phyloP scores from a whole-genome alignment of 2,329 filamentous ascomycete genomes.

The Bipolaris bicolor region DNA sequence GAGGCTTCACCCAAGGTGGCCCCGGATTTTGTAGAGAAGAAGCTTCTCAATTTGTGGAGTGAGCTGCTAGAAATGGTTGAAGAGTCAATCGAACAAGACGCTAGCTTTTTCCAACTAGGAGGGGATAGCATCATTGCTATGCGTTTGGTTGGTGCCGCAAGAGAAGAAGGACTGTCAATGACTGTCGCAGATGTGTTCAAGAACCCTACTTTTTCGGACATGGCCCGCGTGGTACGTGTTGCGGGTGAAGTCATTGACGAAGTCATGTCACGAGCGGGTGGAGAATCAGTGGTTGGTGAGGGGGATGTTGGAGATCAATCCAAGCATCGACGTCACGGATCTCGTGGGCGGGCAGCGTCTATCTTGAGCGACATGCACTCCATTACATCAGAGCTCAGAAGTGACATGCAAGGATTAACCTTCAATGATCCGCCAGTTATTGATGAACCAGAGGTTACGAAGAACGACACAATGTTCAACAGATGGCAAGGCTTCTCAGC shows the following conservation, averaged over 20 bases:
- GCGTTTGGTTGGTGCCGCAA: conserved; percentile 42
- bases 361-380: conserved; percentile 42
- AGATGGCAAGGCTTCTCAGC: conserved; percentile 35
- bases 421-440: conserved; percentile 12
- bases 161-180: conserved; percentile 43
- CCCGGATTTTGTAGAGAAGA: conserved; percentile 44
- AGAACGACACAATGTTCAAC: conserved; percentile 30
- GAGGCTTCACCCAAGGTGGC: conserved; percentile 36
- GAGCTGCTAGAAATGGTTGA: conserved; percentile 44
- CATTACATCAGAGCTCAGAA: conserved; percentile 37
- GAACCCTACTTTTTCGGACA: conserved; percentile 43
- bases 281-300: conserved; percentile 18
- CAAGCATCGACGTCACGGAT: conserved; percentile 12
- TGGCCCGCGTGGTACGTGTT: conserved; percentile 43
- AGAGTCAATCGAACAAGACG: conserved; percentile 40
- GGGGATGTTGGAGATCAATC: conserved; percentile 1
- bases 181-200: conserved; percentile 46
- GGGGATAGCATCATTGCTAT: conserved; percentile 46
- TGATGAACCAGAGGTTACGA: conserved; percentile 15
- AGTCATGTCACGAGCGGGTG: conserved; percentile 42
- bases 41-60: conserved; percentile 40
- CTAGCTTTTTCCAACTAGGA: conserved; percentile 44
- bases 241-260: conserved; percentile 45
- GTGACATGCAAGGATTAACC: conserved; percentile 16
- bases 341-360: conserved; percentile 27